These are phyloP conservation scores for Cyclanthera cordifolia DNA, from an alignment of 306 rosid genomes.

Conservation along the genomic window DNA sequence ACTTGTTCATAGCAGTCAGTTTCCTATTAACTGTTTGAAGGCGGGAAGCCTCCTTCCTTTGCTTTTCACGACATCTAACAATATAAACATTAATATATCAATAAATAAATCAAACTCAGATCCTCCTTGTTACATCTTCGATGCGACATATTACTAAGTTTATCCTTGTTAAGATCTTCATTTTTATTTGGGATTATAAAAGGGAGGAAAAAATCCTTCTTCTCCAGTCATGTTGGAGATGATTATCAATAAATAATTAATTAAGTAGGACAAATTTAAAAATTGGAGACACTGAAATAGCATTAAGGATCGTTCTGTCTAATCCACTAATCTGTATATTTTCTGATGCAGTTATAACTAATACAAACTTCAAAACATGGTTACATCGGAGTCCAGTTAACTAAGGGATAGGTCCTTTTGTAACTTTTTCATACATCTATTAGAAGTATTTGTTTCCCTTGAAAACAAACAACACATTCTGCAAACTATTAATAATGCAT, in stretches of 20 bases:
- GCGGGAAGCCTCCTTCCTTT: conserved; percentile 90
- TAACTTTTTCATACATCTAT: no score
- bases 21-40: conserved; percentile 85
- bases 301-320: background rate
- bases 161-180: background rate
- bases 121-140: background rate
- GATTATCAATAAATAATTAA: background rate
- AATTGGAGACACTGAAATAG: background rate
- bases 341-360: background rate
- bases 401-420: no score
- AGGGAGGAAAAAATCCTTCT: background rate
- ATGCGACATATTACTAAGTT: background rate
- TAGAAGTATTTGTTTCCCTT: no score
- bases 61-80: conserved; percentile 87
- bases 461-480: no score
- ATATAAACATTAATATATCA: background rate
- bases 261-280: background rate
- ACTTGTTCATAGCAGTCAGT: conserved; percentile 77
- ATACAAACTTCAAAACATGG: background rate
- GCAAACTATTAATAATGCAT: background rate
- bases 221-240: background rate
- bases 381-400: background rate
- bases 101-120: background rate
- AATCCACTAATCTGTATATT: background rate
- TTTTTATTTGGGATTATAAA: background rate